Evolutionary conservation across 768 basidiomycete genomes (phyloP).

Genomic region (Boletus reticuloceps): DNA sequence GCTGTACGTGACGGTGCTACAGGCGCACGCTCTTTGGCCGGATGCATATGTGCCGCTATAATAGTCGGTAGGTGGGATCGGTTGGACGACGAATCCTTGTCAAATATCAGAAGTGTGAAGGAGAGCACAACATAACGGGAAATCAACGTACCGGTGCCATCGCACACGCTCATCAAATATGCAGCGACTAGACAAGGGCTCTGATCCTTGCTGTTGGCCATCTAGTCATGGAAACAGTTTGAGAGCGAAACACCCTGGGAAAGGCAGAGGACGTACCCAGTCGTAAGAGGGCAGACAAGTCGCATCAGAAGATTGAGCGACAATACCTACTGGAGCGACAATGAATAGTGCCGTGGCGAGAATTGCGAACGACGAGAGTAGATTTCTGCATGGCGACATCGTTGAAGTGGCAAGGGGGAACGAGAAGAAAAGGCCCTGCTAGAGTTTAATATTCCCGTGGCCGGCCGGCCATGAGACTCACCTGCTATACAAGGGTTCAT

Average conservation of each 20-base stretch:
- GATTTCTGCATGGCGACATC: no score
- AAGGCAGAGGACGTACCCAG: not conserved
- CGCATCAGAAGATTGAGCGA: not conserved
- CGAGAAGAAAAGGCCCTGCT: no score
- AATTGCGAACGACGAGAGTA: no score
- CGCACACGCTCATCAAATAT: constrained; percentile 42
- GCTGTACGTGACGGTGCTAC: constrained; percentile 55
- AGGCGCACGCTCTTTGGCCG: constrained; percentile 40
- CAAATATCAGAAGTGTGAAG: not conserved
- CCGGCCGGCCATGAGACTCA: no score
- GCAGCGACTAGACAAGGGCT: constrained; percentile 47
- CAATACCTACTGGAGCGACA: no score
- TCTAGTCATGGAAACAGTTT: constrained; percentile 12
- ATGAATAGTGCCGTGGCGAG: no score
- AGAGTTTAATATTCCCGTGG: no score
- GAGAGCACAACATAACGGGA: not conserved
- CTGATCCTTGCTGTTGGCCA: constrained; percentile 44
- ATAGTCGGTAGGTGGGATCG: no score
- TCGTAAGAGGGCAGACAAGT: not conserved
- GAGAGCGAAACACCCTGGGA: not conserved
- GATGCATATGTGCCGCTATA: constrained; percentile 20
- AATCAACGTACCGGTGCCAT: constrained; percentile 36
- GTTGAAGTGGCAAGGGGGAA: no score
- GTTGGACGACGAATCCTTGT: no score
- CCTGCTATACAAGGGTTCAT: no score